Percentiles rank a stretch among this genome's conserved stretches.
These are phyloP conservation scores for Trypanosomatidae sp. DNA, from an alignment of 208 protist species.

Conservation along the genomic window DNA sequence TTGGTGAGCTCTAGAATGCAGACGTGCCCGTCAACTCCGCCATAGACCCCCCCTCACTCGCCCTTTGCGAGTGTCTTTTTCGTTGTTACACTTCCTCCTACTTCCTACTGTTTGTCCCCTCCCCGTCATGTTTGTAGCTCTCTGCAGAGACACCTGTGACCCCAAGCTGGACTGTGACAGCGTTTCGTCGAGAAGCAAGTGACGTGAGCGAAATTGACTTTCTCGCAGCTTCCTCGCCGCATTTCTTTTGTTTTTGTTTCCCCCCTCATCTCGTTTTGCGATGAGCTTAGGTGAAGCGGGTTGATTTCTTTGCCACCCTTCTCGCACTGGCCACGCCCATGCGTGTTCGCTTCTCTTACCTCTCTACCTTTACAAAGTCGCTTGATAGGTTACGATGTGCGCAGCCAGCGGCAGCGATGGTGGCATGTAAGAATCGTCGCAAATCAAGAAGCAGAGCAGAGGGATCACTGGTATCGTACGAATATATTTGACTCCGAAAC, in stretches of 20 bases:
- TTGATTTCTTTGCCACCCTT: not conserved
- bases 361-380: not conserved
- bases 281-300: too few relatives aligned
- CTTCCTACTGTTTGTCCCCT: not conserved
- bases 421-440: not conserved
- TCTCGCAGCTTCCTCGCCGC: not conserved
- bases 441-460: not conserved
- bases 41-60: not conserved
- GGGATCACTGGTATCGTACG: not conserved
- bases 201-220: not conserved
- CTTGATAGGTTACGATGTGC: not conserved
- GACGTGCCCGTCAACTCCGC: not conserved
- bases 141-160: not conserved
- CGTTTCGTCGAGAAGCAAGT: not conserved
- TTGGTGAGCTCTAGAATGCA: not conserved
- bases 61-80: not conserved
- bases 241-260: not conserved
- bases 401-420: not conserved
- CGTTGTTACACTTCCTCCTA: not conserved
- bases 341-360: not conserved
- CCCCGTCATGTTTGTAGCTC: not conserved
- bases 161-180: too few relatives aligned
- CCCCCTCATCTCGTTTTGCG: not conserved
- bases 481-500: not conserved
- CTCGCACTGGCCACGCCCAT: not conserved